phyloP scores from a whole-genome alignment of 1,139 yeast genomes.

The Zhuliangozyma blackwelliae region DNA sequence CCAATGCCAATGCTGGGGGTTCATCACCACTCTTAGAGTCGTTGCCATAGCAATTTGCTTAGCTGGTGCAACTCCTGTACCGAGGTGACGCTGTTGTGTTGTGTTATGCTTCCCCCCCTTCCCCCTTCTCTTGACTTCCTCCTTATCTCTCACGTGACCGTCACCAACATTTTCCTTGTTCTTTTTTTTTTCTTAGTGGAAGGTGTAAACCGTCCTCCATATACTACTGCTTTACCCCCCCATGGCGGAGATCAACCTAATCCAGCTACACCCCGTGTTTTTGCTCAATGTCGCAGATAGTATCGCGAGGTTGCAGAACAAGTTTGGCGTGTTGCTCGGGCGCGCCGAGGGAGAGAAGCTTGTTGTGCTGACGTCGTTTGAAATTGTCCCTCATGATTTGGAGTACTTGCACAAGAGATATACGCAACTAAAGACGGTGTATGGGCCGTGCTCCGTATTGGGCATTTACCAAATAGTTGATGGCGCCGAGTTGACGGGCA shows the following conservation, averaged over 20 bases:
- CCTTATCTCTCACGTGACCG: no score
- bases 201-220: no score
- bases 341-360: constrained; percentile 9
- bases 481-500: neutral
- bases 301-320: constrained; percentile 13
- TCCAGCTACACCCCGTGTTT: constrained; percentile 25
- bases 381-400: constrained; percentile 13
- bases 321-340: constrained; percentile 30
- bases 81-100: no score
- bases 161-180: no score
- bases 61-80: no score
- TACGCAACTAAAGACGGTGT: constrained; percentile 24
- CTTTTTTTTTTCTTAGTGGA: no score
- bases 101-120: no score
- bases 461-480: constrained; percentile 25
- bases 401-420: constrained; percentile 22
- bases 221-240: no score
- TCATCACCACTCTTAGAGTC: no score
- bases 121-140: no score
- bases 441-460: constrained; percentile 23
- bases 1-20: no score
- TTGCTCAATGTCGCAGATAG: constrained; percentile 28
- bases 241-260: constrained; percentile 7
- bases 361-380: constrained; percentile 20
- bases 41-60: no score